These are phyloP conservation scores for Astrothelium macrocarpum DNA, from an alignment of 495 filamentous ascomycete species.

Conservation along the genomic window DNA sequence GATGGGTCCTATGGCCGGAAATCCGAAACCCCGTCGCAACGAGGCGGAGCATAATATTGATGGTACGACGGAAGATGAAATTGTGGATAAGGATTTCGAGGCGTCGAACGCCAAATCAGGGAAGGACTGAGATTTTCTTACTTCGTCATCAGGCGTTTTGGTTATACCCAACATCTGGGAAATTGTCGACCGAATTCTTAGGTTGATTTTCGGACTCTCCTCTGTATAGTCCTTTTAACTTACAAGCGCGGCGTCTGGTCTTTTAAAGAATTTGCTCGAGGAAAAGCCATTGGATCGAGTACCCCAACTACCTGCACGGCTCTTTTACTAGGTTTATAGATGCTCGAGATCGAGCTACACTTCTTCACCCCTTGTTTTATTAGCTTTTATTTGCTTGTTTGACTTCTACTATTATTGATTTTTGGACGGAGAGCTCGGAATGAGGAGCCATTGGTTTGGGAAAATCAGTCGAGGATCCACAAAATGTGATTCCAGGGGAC, in stretches of 20 bases:
- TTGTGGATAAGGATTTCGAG: background rate
- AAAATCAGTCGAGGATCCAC: background rate
- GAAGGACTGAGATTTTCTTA: background rate
- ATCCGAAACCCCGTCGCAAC: conserved; percentile 10
- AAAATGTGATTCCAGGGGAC: background rate
- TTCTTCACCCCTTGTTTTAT: background rate
- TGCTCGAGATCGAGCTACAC: background rate
- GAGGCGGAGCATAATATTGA: background rate
- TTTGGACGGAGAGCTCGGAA: background rate
- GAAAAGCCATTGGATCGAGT: background rate
- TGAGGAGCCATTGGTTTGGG: background rate
- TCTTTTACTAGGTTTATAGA: background rate
- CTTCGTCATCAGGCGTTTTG: background rate
- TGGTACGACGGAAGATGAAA: background rate
- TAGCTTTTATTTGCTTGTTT: background rate
- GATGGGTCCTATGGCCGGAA: conserved; percentile 26
- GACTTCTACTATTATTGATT: background rate
- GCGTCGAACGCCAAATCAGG: background rate
- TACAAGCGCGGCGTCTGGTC: background rate
- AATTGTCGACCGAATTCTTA: background rate
- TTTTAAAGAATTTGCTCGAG: background rate
- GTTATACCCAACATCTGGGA: background rate
- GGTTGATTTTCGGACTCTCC: background rate
- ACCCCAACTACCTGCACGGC: background rate
- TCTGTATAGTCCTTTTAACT: background rate